Evolutionary conservation across 164 flowering plant species (phyloP).

Genomic region (Vitis riparia): DNA sequence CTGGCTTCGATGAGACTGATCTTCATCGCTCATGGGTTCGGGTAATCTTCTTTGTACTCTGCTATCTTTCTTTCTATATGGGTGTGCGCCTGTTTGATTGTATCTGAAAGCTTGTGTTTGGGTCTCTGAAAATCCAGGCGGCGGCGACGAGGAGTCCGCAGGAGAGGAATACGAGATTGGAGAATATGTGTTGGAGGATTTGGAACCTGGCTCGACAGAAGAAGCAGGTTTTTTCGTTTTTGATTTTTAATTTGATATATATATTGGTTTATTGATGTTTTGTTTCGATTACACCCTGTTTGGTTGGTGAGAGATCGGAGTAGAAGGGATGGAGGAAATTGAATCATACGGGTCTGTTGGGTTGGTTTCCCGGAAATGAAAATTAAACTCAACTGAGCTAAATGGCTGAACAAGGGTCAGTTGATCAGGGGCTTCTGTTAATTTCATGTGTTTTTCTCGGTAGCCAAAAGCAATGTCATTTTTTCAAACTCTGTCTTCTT

Average conservation of each 20-base stretch:
- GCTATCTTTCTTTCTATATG: neutral
- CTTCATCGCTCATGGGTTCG: slow-evolving; percentile 92
- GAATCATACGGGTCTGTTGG: no score
- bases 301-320: no score
- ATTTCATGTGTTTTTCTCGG: no score
- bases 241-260: neutral
- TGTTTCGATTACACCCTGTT: no score
- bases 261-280: neutral
- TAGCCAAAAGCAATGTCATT: no score
- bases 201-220: slow-evolving; percentile 99
- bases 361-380: no score
- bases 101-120: neutral
- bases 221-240: slow-evolving; percentile 61
- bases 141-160: slow-evolving; percentile 90
- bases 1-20: slow-evolving; percentile 98
- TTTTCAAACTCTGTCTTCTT: no score
- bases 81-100: slow-evolving; percentile 7
- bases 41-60: slow-evolving; percentile 26
- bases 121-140: slow-evolving; percentile 36
- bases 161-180: slow-evolving; percentile 98
- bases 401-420: no score
- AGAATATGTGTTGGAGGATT: slow-evolving; percentile 99
- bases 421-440: no score
- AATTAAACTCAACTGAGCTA: no score
- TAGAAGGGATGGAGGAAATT: no score